Conservation (phyloP, 1,139 yeast species). For the Suhomyces anneliseae region DNA sequence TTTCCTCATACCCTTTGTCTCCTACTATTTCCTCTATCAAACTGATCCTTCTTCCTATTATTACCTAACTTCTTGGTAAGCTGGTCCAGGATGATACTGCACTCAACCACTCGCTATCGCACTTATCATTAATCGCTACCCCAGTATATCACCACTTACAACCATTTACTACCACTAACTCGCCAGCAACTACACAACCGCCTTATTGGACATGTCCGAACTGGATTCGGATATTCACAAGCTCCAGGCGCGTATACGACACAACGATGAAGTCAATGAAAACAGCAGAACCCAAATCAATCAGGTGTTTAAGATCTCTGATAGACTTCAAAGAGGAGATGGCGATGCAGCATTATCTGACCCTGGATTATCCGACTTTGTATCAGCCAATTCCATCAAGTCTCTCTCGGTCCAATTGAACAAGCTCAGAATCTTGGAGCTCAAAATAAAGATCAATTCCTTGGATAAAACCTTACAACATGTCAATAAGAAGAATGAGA, state of each 20-base stretch:
- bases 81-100: too few species aligned
- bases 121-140: neutral
- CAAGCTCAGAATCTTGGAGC: constrained; percentile 36
- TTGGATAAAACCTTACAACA: constrained; percentile 21
- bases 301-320: constrained; percentile 23
- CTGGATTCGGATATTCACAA: constrained; percentile 1
- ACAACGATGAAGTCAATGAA: constrained; percentile 25
- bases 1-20: too few species aligned
- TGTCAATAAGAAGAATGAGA: constrained; percentile 17
- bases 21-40: too few species aligned
- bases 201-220: neutral
- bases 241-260: constrained; percentile 12
- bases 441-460: constrained; percentile 24
- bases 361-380: neutral
- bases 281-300: constrained; percentile 27
- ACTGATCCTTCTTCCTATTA: too few species aligned
- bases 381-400: constrained; percentile 32
- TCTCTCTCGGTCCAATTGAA: constrained; percentile 44
- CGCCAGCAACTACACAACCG: neutral
- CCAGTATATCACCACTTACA: neutral
- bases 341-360: constrained; percentile 6
- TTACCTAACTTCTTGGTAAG: too few species aligned
- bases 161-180: neutral
- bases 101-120: too few species aligned
- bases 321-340: constrained; percentile 15